Base-by-base conservation (phyloP, 2,329 filamentous ascomycete species). In the Fusarium sublunatum region DNA sequence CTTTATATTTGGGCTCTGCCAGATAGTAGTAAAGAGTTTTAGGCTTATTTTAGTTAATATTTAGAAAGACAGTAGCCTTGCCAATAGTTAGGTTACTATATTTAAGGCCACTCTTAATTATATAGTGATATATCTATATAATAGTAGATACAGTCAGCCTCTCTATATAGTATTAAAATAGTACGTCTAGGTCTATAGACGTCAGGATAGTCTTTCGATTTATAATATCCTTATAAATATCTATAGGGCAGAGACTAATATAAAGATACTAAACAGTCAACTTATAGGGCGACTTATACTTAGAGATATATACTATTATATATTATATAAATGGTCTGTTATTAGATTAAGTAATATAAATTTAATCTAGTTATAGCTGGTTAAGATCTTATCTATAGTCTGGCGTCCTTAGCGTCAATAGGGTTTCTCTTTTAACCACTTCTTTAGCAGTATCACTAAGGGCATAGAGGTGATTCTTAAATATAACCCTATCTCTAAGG, bases 201-300 rank as follows among this genome's bases (percentile, higher is more conserved):
- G 64, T 74, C 0, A 70, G 73, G 6, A 70, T 67, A 2, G 66
- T 75, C 10, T 51, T 61, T 4, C 63, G 65, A 2, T 53, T 46
- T 1, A 72, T 61, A 6, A 82, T 69, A 11, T 80, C 74, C 13
- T 75, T 68, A 39, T 74, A 65, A 15, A 83, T 75, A 51, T 80
- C 70, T 71, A 81, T 80, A 2, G 71, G 59, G 13, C 75, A 72
- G 1, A 84, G 74, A 29, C 80, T 77, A 22, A 72, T 52, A 31
- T 77, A 75, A 46, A 84, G 77, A 60, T 81, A 74, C 13, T 61
- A 64, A 34, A 74, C 68, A 7, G 77, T 77, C 2, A 85, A 65
- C 61, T 83, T 82, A 63, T 82, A 75, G 0, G 79, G 81, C 13
- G 78, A 64, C 40, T 83, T 85, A 61, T 82, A 81, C 69, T 84